Evolutionary conservation across 2,329 filamentous ascomycete genomes (phyloP).

Genomic region (Fusarium austroafricanum): DNA sequence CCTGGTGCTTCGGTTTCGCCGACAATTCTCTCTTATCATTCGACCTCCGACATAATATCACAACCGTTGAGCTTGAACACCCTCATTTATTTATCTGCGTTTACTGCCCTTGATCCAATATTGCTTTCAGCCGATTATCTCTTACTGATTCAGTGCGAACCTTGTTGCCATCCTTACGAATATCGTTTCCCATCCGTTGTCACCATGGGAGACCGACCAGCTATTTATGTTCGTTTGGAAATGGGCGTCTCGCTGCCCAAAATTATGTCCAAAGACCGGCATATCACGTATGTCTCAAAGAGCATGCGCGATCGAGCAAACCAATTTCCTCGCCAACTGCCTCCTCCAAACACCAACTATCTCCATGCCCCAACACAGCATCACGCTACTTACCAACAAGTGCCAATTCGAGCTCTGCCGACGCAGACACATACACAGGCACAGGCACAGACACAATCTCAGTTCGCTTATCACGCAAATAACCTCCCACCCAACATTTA

Average conservation of each 20-base stretch:
- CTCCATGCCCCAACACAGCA: conserved; percentile 46
- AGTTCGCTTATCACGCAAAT: conserved; percentile 15
- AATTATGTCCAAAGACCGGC: conserved; percentile 57
- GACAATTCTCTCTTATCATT: not conserved
- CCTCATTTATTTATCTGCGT: not conserved
- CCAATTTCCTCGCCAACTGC: conserved; percentile 59
- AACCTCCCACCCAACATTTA: conserved; percentile 6
- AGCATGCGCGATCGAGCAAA: conserved; percentile 56
- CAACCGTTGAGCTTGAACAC: not conserved
- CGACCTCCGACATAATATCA: not conserved
- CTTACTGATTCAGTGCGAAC: not conserved
- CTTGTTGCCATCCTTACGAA: not conserved
- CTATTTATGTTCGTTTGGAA: conserved; percentile 63
- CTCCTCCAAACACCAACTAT: conserved; percentile 60
- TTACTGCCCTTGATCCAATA: conserved; percentile 1
- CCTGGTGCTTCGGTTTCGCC: not conserved
- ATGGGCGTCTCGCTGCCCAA: conserved; percentile 64
- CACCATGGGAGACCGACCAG: conserved; percentile 46
- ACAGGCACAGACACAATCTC: conserved; percentile 21
- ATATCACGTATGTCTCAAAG: conserved; percentile 61
- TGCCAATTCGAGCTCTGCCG: conserved; percentile 7
- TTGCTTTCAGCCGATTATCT: not conserved
- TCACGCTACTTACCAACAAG: conserved; percentile 18
- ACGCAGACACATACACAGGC: conserved; percentile 17
- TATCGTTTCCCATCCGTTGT: not conserved